Evolutionary conservation across 139 green algal genomes (phyloP), one percentile per base, ranked within the genome.

Genomic region (Coelastrella sp.): DNA sequence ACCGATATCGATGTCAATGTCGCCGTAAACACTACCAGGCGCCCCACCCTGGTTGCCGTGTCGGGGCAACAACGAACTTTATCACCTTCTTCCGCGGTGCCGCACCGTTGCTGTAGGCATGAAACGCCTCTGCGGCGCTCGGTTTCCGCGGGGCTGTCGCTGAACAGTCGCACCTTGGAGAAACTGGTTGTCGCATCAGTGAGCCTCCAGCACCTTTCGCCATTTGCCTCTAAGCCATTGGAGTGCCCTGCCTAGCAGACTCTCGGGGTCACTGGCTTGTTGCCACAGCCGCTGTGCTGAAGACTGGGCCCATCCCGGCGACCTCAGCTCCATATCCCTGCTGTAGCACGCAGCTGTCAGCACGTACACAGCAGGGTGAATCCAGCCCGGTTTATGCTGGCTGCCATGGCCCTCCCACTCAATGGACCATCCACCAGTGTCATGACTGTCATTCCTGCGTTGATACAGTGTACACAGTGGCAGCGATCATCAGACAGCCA

Each of bases 361-460:
- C 68, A 91, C 77, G 68, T 80, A 93, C 71, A 92, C 71, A 6
- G 88, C 68, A 17, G 91, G 91, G 71, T 90, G 22, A 32, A 92
- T 64, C 90, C 90, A 92, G 16, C 90, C 89, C 5, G 83, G 32
- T 7, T 19, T 56, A 5, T 23, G 47, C 13, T 83, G 58, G 57
- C 57, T 5, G 4, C 66, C 56, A 75, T 91, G 86, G 3, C 91
- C 91, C 56, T 90, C 88, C 88, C 88, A 92, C 61, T 93, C 91
- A 17, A 93, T 73, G 17, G 83, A 71, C 91, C 91, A 93, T 60
- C 88, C 88, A 56, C 91, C 88, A 17, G 66, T 57, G 60, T 92
- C 78, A 73, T 93, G 91, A 0, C 32, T 83, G 54, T 74, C 60
- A 73, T 77, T 80, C 57, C 88, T 93, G 86, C 17, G 20, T 16